Conservation (phyloP, 345 rosid genomes). For the Pistacia integerrima region DNA sequence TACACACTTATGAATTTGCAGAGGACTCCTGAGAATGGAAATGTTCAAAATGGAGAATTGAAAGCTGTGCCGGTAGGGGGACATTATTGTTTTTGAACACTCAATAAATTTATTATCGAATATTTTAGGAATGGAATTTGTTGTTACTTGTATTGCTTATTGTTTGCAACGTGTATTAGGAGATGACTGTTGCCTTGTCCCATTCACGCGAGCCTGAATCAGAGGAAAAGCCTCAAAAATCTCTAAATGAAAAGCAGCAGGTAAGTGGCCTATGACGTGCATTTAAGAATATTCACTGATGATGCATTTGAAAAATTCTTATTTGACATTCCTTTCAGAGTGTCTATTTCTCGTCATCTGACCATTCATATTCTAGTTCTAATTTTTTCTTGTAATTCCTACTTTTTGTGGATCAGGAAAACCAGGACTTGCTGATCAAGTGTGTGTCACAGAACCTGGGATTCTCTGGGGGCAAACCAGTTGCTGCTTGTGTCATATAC, state of each 20-base stretch:
- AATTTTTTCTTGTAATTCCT: slow-evolving; percentile 9
- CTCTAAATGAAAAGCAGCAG: slow-evolving; percentile 98
- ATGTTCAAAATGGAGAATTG: slow-evolving; percentile 64
- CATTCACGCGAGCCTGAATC: slow-evolving; percentile 85
- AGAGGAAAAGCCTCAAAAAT: slow-evolving; percentile 96
- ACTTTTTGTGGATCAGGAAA: slow-evolving; percentile 59
- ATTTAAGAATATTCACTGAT: not conserved
- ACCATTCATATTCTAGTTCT: slow-evolving; percentile 11
- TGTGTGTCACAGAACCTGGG: slow-evolving; percentile 92
- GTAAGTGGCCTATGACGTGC: slow-evolving; percentile 35
- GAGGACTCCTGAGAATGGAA: slow-evolving; percentile 93
- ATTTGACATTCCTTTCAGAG: not conserved
- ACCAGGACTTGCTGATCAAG: slow-evolving; percentile 87
- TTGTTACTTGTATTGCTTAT: slow-evolving; percentile 24
- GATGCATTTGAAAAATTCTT: slow-evolving; percentile 7
- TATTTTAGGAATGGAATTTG: not conserved
- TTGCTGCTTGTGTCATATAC: slow-evolving; percentile 93
- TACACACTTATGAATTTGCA: slow-evolving; percentile 40
- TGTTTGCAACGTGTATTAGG: slow-evolving; percentile 45
- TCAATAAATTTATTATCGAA: not conserved
- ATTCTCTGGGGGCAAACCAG: slow-evolving; percentile 83
- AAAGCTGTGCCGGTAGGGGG: slow-evolving; percentile 61
- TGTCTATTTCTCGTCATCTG: slow-evolving; percentile 8
- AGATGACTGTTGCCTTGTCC: slow-evolving; percentile 52
- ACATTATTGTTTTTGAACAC: slow-evolving; percentile 8